Conservation (phyloP, 257 asterid genomes). For the Coffea eugenioides region DNA sequence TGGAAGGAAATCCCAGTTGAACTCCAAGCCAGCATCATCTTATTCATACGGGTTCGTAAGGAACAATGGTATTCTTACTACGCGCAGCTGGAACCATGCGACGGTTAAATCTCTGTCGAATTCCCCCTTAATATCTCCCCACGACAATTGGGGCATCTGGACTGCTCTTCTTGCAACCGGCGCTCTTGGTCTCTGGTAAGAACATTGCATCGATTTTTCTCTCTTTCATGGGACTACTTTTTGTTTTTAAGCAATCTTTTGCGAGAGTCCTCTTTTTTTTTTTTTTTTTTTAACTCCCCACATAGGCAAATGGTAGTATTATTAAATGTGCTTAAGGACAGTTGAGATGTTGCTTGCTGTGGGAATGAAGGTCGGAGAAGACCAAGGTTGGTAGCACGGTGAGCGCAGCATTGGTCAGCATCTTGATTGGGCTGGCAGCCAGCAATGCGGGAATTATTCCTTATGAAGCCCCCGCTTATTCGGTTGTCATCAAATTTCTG, state of each 20-base stretch:
- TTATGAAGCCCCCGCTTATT: constrained; percentile 65
- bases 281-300: no score
- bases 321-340: no score
- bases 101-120: constrained; percentile 30
- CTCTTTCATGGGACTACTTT: background rate
- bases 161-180: constrained; percentile 66
- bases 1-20: background rate
- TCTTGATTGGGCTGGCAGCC: constrained; percentile 67
- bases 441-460: constrained; percentile 87
- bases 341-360: background rate
- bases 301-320: no score
- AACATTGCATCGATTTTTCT: background rate
- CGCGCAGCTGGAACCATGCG: background rate
- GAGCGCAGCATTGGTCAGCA: constrained; percentile 79
- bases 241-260: background rate
- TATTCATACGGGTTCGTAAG: background rate
- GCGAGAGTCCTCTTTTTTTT: no score
- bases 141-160: constrained; percentile 80
- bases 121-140: constrained; percentile 60
- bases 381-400: constrained; percentile 80
- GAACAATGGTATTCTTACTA: background rate
- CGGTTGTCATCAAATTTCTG: constrained; percentile 58
- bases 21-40: background rate
- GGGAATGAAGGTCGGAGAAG: constrained; percentile 72
- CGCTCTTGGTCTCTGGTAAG: constrained; percentile 77